phyloP scores from a whole-genome alignment of 78 protist species.

The Cavenderia fasciculata region DNA sequence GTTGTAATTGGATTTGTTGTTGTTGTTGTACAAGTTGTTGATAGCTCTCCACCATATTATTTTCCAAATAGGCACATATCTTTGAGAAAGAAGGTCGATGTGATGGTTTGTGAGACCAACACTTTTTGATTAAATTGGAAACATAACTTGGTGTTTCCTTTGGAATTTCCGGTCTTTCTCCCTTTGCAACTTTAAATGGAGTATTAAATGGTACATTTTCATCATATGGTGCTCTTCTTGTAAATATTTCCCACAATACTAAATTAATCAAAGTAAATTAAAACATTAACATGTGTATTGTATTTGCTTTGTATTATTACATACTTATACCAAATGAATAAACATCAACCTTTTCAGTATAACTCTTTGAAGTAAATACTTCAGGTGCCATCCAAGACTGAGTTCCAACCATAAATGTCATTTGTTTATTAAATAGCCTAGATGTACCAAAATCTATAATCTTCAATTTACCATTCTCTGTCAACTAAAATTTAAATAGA shows the following conservation, averaged over 20 bases:
- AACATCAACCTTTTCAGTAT: conserved; percentile 72
- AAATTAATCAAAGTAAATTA: neutral
- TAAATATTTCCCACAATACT: conserved; percentile 60
- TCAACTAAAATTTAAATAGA: conserved; percentile 20
- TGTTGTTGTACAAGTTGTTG: neutral
- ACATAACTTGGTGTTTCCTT: conserved; percentile 16
- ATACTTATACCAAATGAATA: conserved; percentile 67
- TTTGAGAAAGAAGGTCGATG: conserved; percentile 52
- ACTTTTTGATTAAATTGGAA: conserved; percentile 33
- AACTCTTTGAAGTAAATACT: conserved; percentile 48
- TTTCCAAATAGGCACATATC: conserved; percentile 16
- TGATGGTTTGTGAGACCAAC: conserved; percentile 50
- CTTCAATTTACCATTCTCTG: conserved; percentile 38
- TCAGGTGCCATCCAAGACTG: conserved; percentile 85
- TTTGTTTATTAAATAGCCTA: conserved; percentile 33
- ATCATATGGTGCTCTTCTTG: conserved; percentile 61
- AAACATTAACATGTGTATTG: neutral
- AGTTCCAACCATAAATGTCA: conserved; percentile 62
- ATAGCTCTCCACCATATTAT: neutral
- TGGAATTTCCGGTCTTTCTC: conserved; percentile 72
- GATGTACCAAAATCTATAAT: conserved; percentile 79
- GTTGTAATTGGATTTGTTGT: neutral
- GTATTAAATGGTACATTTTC: conserved; percentile 2
- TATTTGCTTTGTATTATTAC: neutral
- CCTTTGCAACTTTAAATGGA: conserved; percentile 32